Evolutionary conservation across 768 basidiomycete genomes (phyloP), one percentile per base, ranked within the genome.

Genomic region (Butyriboletus loyo): DNA sequence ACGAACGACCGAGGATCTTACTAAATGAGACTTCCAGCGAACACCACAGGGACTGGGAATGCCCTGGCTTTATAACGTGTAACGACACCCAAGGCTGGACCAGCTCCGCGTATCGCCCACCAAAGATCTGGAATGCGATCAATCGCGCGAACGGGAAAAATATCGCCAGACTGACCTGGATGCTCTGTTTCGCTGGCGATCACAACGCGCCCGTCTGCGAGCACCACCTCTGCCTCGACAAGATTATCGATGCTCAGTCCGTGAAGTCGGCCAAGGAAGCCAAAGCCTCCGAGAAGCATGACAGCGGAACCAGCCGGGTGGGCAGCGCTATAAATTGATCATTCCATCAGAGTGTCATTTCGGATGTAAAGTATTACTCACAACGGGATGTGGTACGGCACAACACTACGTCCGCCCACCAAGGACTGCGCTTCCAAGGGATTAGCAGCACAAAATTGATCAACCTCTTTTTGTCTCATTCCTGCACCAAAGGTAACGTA

Each of bases 11-110:
- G 21, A 19, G 49, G 28, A 44, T 76, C 89, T 63, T 60, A 92
- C 92, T 92, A 96, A 57, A 97, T 86, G 38, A 96, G 76, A 65
- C 93, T 96, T 3, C 94, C 94, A 10, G 94, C 91, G 61, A 92
- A 95, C 4, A 94, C 92, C 7, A 91, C 84, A 9, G 92, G 92
- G 10, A 96, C 83, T 2, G 92, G 92, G 69, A 80, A 95, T 21
- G 93, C 94, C 64, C 82, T 87, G 7, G 87, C 89, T 62, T 90
- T 89, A 72, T 92, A 95, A n/a, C 92, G 82, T 14, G 89, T 94
- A 19, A 84, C 88, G 46, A 98, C 78, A 10, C 93, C 92, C 32
- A 96, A 78, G 9, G 84, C 80, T 0, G 92, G 79, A 0, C 94
- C 94, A 13, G 87, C 89, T 7, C 91, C 92, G 47, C 90, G 82